Conservation (phyloP, 495 filamentous ascomycete genomes). For the Penicillium cinerascens region DNA sequence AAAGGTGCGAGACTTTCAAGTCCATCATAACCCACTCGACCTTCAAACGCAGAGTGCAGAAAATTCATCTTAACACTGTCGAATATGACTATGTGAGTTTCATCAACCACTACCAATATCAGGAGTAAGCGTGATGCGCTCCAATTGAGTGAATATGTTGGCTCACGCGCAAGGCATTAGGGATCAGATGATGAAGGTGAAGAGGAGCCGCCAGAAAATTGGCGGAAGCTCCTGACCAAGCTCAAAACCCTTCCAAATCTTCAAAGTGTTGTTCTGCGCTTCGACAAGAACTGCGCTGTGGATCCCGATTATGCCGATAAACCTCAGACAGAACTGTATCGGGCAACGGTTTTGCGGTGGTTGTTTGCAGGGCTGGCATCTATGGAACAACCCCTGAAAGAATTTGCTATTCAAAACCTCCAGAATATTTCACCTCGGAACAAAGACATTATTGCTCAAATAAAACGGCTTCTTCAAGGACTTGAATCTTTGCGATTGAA, state of each 20-base stretch:
- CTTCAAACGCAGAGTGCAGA: neutral
- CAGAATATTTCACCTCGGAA: slow-evolving; percentile 15
- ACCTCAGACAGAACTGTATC: slow-evolving; percentile 7
- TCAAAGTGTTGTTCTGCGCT: slow-evolving; percentile 17
- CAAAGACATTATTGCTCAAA: neutral
- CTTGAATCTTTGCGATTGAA: slow-evolving; percentile 19
- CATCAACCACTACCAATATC: neutral
- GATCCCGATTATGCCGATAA: neutral
- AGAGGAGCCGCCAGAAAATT: slow-evolving; percentile 1
- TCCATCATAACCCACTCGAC: neutral
- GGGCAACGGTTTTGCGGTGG: slow-evolving; percentile 10
- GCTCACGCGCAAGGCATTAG: neutral
- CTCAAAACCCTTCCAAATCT: slow-evolving; percentile 14
- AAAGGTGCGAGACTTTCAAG: neutral
- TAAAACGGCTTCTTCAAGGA: slow-evolving; percentile 1
- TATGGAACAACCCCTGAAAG: slow-evolving; percentile 7
- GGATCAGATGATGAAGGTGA: slow-evolving; percentile 7
- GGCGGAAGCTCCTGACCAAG: slow-evolving; percentile 3
- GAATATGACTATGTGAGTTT: neutral
- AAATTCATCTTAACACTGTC: neutral
- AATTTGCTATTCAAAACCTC: slow-evolving; percentile 18
- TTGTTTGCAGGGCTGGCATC: slow-evolving; percentile 4
- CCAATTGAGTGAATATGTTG: neutral
- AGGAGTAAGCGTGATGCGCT: neutral
- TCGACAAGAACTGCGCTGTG: slow-evolving; percentile 10